Evolutionary conservation across 2,329 filamentous ascomycete genomes (phyloP).

Genomic region (Aureobasidium sp.): DNA sequence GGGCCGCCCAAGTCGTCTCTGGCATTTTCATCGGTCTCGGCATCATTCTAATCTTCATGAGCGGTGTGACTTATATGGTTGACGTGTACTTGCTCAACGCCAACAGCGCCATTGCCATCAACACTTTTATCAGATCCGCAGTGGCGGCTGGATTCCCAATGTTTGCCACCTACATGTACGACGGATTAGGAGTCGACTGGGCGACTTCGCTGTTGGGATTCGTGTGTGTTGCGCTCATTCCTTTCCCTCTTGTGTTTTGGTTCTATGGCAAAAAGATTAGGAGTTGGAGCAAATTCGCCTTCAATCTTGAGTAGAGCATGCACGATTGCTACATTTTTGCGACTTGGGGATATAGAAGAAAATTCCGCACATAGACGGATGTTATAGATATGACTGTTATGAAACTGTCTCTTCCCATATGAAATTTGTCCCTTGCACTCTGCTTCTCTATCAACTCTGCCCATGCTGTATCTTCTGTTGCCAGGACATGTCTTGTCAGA

Average conservation of each 20-base stretch:
- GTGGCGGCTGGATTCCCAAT: slow-evolving; percentile 34
- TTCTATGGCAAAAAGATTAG: slow-evolving; percentile 25
- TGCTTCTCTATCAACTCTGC: too few species aligned
- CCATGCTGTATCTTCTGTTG: too few species aligned
- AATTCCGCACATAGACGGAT: too few species aligned
- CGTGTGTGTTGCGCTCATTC: slow-evolving; percentile 27
- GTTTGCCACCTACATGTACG: slow-evolving; percentile 30
- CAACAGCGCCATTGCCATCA: slow-evolving; percentile 28
- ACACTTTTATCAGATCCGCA: slow-evolving; percentile 30
- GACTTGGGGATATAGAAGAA: too few species aligned
- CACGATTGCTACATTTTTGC: too few species aligned
- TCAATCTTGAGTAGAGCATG: slow-evolving; percentile 4
- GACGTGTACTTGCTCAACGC: slow-evolving; percentile 34
- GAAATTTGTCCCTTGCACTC: too few species aligned
- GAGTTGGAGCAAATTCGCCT: slow-evolving; percentile 23
- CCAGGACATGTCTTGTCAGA: too few species aligned
- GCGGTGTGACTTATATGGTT: slow-evolving; percentile 22
- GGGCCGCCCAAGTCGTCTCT: slow-evolving; percentile 15
- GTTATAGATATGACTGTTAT: too few species aligned
- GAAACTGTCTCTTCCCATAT: too few species aligned
- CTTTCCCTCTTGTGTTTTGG: slow-evolving; percentile 27
- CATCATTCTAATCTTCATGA: slow-evolving; percentile 17
- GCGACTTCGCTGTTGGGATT: slow-evolving; percentile 30
- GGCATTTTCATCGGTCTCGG: slow-evolving; percentile 16
- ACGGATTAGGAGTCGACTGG: slow-evolving; percentile 30